Conservation (phyloP, 2,329 filamentous ascomycete species). For the Phaeosphaeria sp. region DNA sequence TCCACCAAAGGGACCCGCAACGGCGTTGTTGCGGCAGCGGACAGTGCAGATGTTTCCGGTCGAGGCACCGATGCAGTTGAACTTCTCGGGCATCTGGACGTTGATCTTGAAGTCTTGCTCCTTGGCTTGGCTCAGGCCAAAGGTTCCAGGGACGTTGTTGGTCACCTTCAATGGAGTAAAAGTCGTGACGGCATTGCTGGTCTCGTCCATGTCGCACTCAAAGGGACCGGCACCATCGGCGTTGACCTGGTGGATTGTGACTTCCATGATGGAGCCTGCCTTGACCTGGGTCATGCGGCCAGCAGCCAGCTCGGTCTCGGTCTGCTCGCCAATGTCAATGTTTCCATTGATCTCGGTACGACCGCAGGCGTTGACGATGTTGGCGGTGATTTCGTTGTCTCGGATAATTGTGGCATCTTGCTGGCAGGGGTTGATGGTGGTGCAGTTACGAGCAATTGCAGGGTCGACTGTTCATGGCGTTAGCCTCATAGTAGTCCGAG, state of each 20-base stretch:
- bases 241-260: slow-evolving; percentile 65
- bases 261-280: slow-evolving; percentile 32
- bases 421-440: slow-evolving; percentile 47
- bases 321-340: slow-evolving; percentile 49
- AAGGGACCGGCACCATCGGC: slow-evolving; percentile 71
- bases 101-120: slow-evolving; percentile 64
- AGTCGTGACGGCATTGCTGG: slow-evolving; percentile 56
- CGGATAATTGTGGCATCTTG: slow-evolving; percentile 48
- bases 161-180: slow-evolving; percentile 60
- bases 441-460: slow-evolving; percentile 46
- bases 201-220: slow-evolving; percentile 68
- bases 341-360: slow-evolving; percentile 46
- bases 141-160: slow-evolving; percentile 66
- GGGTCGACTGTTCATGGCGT: slow-evolving; percentile 35
- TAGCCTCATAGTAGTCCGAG: neutral
- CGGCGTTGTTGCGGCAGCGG: slow-evolving; percentile 66
- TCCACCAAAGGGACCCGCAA: slow-evolving; percentile 69
- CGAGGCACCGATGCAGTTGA: slow-evolving; percentile 59
- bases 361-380: slow-evolving; percentile 48
- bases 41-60: slow-evolving; percentile 69
- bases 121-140: slow-evolving; percentile 65
- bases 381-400: slow-evolving; percentile 44
- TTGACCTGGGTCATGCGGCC: slow-evolving; percentile 38
- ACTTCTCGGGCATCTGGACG: slow-evolving; percentile 62
- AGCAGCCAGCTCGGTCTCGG: slow-evolving; percentile 44